Base-by-base conservation (phyloP, 1,139 yeast species). In the Saccharomycopsis hybrid region DNA sequence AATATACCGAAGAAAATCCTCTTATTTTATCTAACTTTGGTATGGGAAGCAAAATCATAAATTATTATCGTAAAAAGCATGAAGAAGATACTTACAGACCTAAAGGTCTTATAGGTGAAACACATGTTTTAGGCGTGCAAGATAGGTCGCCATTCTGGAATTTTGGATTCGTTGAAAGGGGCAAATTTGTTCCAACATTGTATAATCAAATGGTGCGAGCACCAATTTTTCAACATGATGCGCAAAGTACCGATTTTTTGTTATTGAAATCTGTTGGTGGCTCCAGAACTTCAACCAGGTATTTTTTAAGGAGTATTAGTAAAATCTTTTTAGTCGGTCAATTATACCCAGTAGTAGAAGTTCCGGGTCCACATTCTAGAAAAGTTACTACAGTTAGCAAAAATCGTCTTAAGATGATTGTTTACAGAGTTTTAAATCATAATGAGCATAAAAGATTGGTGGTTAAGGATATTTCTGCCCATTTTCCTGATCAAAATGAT, bases 121-220 rank as follows among this genome's bases (percentile, higher is more conserved):
- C 98, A 0, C 95, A 87, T 66, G 96, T 94, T 2, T 71, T 94
- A 41, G 97, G 97, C 18, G 88, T 87, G 1, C 96, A 89, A 62
- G 99, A 94, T 65, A 76, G 95, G 59, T 86, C 96, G 9, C 97
- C 99, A 9, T 94, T 92, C 63, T 94, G 98, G 98, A 92, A 90
- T 63, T 94, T 89, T 70, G 99, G 99, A 1, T 86, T 85, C 66
- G 97, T 94, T 11, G 96, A 89, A 47, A 87, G 90, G 2, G 99
- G 98, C 2, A 88, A 85, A 59, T 80, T 88, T 54, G 97, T 90
- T 1, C 97, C 97, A 0, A 86, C 98, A 0, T 68, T 92, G 49
- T 94, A 94, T 67, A 94, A 92, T 64, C 85, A 89, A 58, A 82
- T 94, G 85, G 68, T 85, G 4, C 73, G 98, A 55, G 97, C 99